phyloP scores from a whole-genome alignment of 2,329 filamentous ascomycete genomes.

The Phaeophleospora eucalypticola region DNA sequence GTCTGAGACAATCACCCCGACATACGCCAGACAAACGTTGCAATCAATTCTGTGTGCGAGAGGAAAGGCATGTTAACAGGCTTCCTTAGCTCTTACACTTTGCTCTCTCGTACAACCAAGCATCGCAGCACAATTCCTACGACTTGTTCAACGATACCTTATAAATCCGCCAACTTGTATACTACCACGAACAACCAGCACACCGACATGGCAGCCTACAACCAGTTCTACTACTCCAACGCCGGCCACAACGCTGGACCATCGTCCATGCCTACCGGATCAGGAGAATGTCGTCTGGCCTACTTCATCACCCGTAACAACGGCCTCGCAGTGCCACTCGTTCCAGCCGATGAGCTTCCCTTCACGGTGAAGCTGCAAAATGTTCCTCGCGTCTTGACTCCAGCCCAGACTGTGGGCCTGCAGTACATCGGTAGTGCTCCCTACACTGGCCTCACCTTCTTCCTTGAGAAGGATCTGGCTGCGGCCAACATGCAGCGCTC shows the following conservation, averaged over 20 bases:
- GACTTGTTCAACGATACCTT: not conserved
- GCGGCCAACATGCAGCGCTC: constrained; percentile 12
- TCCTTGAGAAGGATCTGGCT: constrained; percentile 17
- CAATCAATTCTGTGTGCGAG: no score
- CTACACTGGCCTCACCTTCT: constrained; percentile 23
- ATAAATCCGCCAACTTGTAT: not conserved
- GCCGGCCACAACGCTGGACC: not conserved
- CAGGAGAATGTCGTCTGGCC: constrained; percentile 21
- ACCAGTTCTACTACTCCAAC: not conserved
- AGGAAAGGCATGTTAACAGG: no score
- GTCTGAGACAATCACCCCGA: no score
- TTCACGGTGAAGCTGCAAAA: constrained; percentile 35
- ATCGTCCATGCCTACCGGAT: not conserved
- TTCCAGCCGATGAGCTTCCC: constrained; percentile 44
- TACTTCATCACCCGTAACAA: constrained; percentile 39
- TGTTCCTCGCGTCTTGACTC: constrained; percentile 34
- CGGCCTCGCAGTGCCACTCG: constrained; percentile 36
- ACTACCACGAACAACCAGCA: not conserved
- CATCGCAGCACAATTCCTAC: not conserved
- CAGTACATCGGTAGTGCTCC: constrained; percentile 28
- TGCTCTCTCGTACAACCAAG: not conserved
- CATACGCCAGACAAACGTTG: no score
- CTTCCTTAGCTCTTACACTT: no score
- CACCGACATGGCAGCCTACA: not conserved
- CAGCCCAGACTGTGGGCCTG: constrained; percentile 29